phyloP scores from a whole-genome alignment of 345 rosid species.

The Syzygium jambos region DNA sequence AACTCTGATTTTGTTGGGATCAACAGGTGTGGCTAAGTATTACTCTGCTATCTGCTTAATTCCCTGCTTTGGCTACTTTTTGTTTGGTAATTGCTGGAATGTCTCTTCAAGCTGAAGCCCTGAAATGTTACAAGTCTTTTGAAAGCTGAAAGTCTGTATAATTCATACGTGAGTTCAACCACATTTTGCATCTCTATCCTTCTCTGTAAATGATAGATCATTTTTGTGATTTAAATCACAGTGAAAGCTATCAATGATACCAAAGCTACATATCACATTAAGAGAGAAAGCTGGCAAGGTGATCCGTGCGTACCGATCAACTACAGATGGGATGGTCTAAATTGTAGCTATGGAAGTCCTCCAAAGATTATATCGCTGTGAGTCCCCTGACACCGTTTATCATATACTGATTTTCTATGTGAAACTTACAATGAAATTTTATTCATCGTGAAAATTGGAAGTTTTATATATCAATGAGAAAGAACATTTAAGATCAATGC shows the following conservation, averaged over 20 bases:
- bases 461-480: not conserved
- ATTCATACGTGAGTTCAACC: not conserved
- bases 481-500: not conserved
- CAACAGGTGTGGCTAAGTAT: not conserved
- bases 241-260: constrained; percentile 19
- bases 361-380: constrained; percentile 13
- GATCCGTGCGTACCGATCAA: constrained; percentile 17
- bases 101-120: not conserved
- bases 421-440: not conserved
- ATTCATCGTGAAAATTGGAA: not conserved
- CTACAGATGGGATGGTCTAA: constrained; percentile 7
- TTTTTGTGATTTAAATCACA: not conserved
- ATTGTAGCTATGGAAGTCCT: constrained; percentile 3
- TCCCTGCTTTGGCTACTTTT: not conserved
- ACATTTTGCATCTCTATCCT: not conserved
- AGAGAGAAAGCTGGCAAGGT: constrained; percentile 18
- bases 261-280: not conserved
- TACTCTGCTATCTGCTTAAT: not conserved
- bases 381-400: not conserved
- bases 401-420: not conserved
- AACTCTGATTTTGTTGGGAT: not conserved
- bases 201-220: fast-evolving
- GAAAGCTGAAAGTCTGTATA: not conserved
- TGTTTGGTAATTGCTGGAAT: not conserved
- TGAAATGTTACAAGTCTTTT: not conserved